Base-by-base conservation (phyloP, 768 basidiomycete genomes). In the Hericium coralloides region DNA sequence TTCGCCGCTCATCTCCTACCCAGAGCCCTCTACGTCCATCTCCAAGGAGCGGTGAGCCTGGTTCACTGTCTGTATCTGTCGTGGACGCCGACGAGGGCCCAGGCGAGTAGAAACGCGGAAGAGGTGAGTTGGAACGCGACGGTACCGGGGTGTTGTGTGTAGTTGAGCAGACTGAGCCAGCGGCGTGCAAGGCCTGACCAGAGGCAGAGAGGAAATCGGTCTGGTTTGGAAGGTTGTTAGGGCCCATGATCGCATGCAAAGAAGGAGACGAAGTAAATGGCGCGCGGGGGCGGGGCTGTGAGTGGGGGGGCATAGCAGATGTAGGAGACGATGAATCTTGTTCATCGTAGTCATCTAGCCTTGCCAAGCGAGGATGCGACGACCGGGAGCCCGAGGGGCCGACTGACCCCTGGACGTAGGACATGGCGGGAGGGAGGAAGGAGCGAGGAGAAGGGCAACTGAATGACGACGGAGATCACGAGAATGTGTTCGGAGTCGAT, bases 1-100 rank as follows among this genome's bases (percentile, higher is more conserved):
- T 72, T 49, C 76, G 74, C 55, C 73, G 70, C 60, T 73, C 75
- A 56, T 81, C 74, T 23, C 63, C 54, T 17, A 55, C 55, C 53
- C 61, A 56, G 48, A 59, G 52, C n/a, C 60, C 53, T n/a, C 59
- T 25, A 23, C 58, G 65, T 5, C 52, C 74, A 67, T 37, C 83
- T 63, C 53, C 82, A 75, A 52, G 79, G 72, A 62, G 57, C 2
- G 66, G 64, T 20, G 43, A 65, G 39, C 70, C 71, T 49, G 78
- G 75, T 64, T 87, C 87, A 60, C 75, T 79, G 57, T 88, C 87
- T 3, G 77, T 77, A 61, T 87, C 84, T 22, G 82, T 84, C 17
- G 74, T 70, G 63, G 78, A 82, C 36, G 80, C 79, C 6, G 81
- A 80, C 38, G 80, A 72, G 20, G 71, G 72, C 58, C 73, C 70